Conservation (phyloP, 2,329 filamentous ascomycete species). For the Thermothelomyces thermophilus region DNA sequence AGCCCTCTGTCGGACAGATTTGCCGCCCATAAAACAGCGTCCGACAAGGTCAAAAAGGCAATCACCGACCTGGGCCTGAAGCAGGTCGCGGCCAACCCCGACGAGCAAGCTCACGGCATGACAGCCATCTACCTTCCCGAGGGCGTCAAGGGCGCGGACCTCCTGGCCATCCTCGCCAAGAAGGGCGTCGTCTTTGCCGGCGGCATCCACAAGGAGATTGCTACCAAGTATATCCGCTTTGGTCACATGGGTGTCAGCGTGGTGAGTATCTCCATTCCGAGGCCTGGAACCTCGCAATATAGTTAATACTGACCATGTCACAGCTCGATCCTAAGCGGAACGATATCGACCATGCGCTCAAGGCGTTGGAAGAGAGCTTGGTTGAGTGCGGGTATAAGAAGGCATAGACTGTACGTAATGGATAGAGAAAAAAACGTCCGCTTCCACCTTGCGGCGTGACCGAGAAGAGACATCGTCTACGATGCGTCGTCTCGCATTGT, state of each 20-base stretch:
- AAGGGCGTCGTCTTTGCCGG: constrained; percentile 92
- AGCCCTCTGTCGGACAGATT: constrained; percentile 76
- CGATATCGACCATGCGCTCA: constrained; percentile 79
- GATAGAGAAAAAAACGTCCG: background rate
- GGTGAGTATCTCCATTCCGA: constrained; percentile 39
- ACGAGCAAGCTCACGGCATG: constrained; percentile 95
- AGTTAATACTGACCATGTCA: constrained; percentile 23
- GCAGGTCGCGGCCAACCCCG: constrained; percentile 76
- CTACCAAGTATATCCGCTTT: constrained; percentile 86
- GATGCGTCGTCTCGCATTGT: too few species aligned
- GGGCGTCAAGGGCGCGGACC: constrained; percentile 67
- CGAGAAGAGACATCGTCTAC: too few species aligned
- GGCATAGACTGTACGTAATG: constrained; percentile 27
- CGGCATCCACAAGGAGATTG: constrained; percentile 93
- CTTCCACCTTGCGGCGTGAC: too few species aligned
- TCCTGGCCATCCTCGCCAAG: constrained; percentile 77
- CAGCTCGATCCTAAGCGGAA: constrained; percentile 67
- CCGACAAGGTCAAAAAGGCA: constrained; percentile 79
- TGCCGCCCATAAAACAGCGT: constrained; percentile 69
- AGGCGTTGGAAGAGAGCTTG: constrained; percentile 68
- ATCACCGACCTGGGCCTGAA: constrained; percentile 75
- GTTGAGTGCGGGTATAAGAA: constrained; percentile 63
- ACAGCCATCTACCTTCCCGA: constrained; percentile 95
- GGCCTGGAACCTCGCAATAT: background rate
- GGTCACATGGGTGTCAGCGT: constrained; percentile 97